Conservation (phyloP, 2,329 filamentous ascomycete genomes). For the Nigrospora osmanthi region DNA sequence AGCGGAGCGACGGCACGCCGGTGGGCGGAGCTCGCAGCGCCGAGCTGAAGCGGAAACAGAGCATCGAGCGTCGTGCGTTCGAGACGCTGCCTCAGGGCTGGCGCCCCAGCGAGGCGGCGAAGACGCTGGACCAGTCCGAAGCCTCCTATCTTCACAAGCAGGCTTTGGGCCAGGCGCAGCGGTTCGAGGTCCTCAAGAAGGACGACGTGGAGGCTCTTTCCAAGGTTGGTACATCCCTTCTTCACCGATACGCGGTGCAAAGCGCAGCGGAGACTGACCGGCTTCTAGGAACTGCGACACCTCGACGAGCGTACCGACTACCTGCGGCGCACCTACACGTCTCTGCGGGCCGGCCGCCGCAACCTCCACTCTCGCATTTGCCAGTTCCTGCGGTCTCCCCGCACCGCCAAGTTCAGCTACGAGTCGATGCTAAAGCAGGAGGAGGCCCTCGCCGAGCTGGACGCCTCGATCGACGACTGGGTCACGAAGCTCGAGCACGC, state of each 20-base stretch:
- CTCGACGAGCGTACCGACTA: constrained; percentile 76
- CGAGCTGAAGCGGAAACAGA: constrained; percentile 36
- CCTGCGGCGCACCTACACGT: constrained; percentile 67
- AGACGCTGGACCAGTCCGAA: constrained; percentile 39
- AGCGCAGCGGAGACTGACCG: neutral
- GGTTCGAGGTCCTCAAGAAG: constrained; percentile 56
- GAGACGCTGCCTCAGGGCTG: constrained; percentile 54
- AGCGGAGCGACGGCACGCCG: constrained; percentile 35
- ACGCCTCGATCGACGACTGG: constrained; percentile 75
- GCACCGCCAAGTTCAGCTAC: constrained; percentile 62
- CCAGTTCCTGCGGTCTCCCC: constrained; percentile 65
- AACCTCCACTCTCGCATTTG: constrained; percentile 73
- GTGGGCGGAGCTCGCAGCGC: constrained; percentile 28
- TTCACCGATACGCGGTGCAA: neutral
- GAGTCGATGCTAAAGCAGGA: constrained; percentile 74
- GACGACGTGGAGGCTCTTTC: constrained; percentile 60
- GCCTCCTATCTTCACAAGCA: constrained; percentile 47
- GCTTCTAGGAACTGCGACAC: constrained; percentile 56
- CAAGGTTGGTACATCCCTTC: constrained; percentile 33
- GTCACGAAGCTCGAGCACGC: constrained; percentile 71
- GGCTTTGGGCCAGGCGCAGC: constrained; percentile 52
- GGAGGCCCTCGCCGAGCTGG: constrained; percentile 69
- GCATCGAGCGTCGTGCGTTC: constrained; percentile 48
- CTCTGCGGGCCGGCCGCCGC: constrained; percentile 65
- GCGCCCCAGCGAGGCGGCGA: constrained; percentile 42